These are phyloP conservation scores for Colletotrichum cordylinicola DNA, from an alignment of 2,329 filamentous ascomycete species.

Conservation along the genomic window DNA sequence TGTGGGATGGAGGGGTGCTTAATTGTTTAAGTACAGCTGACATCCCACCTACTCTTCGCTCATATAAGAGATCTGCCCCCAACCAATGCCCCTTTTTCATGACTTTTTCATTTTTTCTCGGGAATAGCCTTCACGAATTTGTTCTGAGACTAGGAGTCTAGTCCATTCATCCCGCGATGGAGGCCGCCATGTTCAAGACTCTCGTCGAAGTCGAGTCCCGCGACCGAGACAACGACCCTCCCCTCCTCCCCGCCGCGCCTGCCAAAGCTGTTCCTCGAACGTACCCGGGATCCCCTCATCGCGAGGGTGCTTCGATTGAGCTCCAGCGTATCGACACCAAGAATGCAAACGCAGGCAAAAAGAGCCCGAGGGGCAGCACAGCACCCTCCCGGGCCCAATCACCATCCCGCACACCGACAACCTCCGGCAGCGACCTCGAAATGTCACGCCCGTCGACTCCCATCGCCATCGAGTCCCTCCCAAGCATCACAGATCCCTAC, in stretches of 20 bases:
- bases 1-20: background rate
- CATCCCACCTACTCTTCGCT: background rate
- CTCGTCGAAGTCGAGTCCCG: slow-evolving; percentile 37
- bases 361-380: background rate
- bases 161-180: slow-evolving; percentile 29
- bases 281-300: slow-evolving; percentile 42
- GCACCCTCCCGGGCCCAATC: background rate
- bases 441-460: slow-evolving; percentile 59
- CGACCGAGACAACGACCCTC: slow-evolving; percentile 18
- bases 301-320: slow-evolving; percentile 30
- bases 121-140: background rate
- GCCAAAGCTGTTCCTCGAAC: slow-evolving; percentile 42
- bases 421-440: slow-evolving; percentile 46
- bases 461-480: slow-evolving; percentile 49
- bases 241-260: slow-evolving; percentile 32
- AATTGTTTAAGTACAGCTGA: background rate
- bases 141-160: background rate
- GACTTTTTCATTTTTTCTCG: background rate
- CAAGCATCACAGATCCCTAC: slow-evolving; percentile 63
- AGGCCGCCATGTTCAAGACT: slow-evolving; percentile 35
- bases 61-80: background rate
- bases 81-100: background rate
- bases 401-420: background rate
- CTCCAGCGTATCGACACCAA: slow-evolving; percentile 28
- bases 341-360: background rate